Conservation (phyloP, 1,284 basidiomycete species). For the Anthracocystis setariae region DNA sequence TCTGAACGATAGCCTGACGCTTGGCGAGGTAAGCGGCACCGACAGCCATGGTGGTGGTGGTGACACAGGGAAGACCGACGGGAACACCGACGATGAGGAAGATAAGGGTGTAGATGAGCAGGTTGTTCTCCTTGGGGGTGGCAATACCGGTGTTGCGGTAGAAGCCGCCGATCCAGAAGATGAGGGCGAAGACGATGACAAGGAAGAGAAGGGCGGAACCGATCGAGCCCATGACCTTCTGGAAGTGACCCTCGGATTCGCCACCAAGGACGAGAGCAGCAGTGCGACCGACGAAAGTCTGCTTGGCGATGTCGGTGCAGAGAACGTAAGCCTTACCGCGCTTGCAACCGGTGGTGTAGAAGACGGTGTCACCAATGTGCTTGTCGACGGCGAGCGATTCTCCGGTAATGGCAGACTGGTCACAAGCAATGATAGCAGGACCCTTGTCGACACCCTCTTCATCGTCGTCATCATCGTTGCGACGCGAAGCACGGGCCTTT, state of each 20-base stretch:
- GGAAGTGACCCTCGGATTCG: slow-evolving; percentile 71
- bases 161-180: slow-evolving; percentile 71
- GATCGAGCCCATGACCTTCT: slow-evolving; percentile 71
- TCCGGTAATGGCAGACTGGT: slow-evolving; percentile 73
- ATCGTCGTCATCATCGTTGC: slow-evolving; percentile 67
- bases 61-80: slow-evolving; percentile 72
- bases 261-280: slow-evolving; percentile 70
- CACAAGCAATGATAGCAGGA: slow-evolving; percentile 71
- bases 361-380: slow-evolving; percentile 72
- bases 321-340: slow-evolving; percentile 72
- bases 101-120: slow-evolving; percentile 72
- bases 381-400: slow-evolving; percentile 74
- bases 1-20: slow-evolving; percentile 74
- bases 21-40: slow-evolving; percentile 73
- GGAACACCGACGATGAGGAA: slow-evolving; percentile 73
- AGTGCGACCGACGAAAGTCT: slow-evolving; percentile 71
- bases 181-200: slow-evolving; percentile 72
- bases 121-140: slow-evolving; percentile 70
- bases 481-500: slow-evolving; percentile 63
- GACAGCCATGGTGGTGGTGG: slow-evolving; percentile 73
- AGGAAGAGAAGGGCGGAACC: slow-evolving; percentile 72
- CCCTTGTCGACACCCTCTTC: slow-evolving; percentile 70
- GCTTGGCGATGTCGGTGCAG: slow-evolving; percentile 71
- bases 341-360: slow-evolving; percentile 70
- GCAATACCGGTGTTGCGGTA: slow-evolving; percentile 71